Base-by-base conservation (phyloP, 495 filamentous ascomycete genomes). In the Chaetomidium leptoderma region DNA sequence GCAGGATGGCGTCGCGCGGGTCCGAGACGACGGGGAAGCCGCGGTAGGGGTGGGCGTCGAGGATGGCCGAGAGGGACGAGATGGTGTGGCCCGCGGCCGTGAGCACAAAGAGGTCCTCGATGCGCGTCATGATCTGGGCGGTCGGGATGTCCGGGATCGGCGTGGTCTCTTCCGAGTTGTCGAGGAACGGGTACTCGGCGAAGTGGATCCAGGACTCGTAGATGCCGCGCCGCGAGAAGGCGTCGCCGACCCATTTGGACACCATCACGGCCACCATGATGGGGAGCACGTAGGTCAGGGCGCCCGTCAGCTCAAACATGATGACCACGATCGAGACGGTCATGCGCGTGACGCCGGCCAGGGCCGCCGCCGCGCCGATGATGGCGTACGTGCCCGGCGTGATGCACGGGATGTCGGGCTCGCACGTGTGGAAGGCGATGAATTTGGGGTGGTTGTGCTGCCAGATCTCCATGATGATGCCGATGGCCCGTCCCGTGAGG, bases 201-300 rank as follows among this genome's bases (percentile, higher is more conserved):
- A 97, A 87, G 55, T 89, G 87, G 66, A 98, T 97, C 93, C 93
- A 98, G 45, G 85, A 88, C 67, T 98, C 93, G 76, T 98, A 98
- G 70, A 98, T 98, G 29, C 95, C 93, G 17, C 88, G 84, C 48
- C 89, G 90, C 17, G 89, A 89, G 71, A 98, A 95, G 27, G 92
- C 93, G 70, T 98, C 93, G 65, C 93, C 93, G 21, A 96, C 91
- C 93, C 93, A 98, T 72, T 98, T 98, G 58, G 87, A 89, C 23
- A 97, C 74, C 92, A 98, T 96, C 58, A 98, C 93, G n/a, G 95
- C 91, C 58, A 98, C 88, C 93, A 98, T 98, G 68, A 98, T 97
- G 19, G 93, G 93, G 11, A 98, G 85, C 32, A 98, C 93, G 69
- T 98, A 97, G 0, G 92, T 95, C 14, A 98, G 76, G 0, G 93